Evolutionary conservation across 1,284 basidiomycete species (phyloP).

Genomic region (Pseudozyma sp.): DNA sequence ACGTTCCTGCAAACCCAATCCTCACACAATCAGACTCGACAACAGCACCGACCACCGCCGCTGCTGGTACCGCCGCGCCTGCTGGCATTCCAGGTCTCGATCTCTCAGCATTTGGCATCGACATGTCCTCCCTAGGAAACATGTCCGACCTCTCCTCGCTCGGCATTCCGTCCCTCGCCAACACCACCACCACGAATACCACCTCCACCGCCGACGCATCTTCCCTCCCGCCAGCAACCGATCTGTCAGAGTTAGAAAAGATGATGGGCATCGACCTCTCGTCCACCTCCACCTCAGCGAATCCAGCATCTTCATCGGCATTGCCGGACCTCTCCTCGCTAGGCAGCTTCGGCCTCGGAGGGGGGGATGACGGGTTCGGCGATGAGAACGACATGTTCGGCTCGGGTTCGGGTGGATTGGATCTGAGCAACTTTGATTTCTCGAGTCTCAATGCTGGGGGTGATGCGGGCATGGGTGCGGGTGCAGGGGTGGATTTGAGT

Average conservation of each 20-base stretch:
- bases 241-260: conserved; percentile 39
- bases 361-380: conserved; percentile 1
- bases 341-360: conserved; percentile 18
- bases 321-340: conserved; percentile 23
- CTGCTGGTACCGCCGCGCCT: not conserved
- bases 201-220: conserved; percentile 1
- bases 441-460: conserved; percentile 39
- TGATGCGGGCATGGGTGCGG: conserved; percentile 66
- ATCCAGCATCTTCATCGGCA: not conserved
- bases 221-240: conserved; percentile 14
- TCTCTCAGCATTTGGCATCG: conserved; percentile 43
- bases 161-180: conserved; percentile 20
- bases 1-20: not conserved
- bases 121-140: conserved; percentile 24
- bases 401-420: conserved; percentile 17
- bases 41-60: not conserved
- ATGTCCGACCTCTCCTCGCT: conserved; percentile 40
- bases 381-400: conserved; percentile 36
- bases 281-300: conserved; percentile 4
- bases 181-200: not conserved
- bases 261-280: conserved; percentile 48
- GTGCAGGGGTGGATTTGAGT: conserved; percentile 64
- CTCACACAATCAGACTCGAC: not conserved
- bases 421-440: conserved; percentile 49
- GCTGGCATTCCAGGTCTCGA: conserved; percentile 24